Percentiles rank a stretch among this genome's conserved stretches.
Evolutionary conservation across 495 filamentous ascomycete genomes (phyloP).

Genomic region (Podospora pseudoanserina): DNA sequence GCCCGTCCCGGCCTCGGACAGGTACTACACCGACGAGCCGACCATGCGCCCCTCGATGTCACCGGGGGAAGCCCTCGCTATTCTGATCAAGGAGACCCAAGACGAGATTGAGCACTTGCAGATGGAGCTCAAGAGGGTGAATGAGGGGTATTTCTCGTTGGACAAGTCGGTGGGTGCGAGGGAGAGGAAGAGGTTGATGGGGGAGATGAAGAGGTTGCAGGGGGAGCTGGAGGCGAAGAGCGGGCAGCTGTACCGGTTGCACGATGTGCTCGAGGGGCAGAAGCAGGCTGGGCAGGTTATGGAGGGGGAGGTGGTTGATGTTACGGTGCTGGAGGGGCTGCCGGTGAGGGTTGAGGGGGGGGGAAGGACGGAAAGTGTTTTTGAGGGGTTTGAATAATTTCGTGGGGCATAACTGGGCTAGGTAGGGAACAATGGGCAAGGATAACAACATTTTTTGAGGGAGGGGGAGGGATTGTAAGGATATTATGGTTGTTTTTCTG

Average conservation of each 20-base stretch:
- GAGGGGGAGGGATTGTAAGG: too few species aligned
- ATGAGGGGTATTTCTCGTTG: conserved; percentile 60
- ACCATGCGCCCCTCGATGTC: conserved; percentile 73
- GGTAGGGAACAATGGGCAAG: too few species aligned
- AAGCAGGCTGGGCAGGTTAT: conserved; percentile 63
- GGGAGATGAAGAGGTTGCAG: conserved; percentile 61
- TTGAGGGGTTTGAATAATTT: too few species aligned
- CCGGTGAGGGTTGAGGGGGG: conserved; percentile 18
- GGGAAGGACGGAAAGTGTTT: conserved; percentile 24
- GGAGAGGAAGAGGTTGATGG: conserved; percentile 60
- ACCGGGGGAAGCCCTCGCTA: conserved; percentile 71
- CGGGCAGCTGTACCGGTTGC: conserved; percentile 84
- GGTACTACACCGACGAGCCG: conserved; percentile 59
- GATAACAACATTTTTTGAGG: too few species aligned
- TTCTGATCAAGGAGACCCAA: conserved; percentile 71
- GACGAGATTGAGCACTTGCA: conserved; percentile 84
- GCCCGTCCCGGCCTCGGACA: conserved; percentile 68
- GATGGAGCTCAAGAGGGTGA: conserved; percentile 56
- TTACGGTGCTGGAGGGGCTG: conserved; percentile 50
- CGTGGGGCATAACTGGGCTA: too few species aligned
- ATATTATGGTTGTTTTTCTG: too few species aligned
- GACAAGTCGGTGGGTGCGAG: conserved; percentile 65
- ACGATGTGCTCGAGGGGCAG: conserved; percentile 85
- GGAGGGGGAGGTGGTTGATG: conserved; percentile 62
- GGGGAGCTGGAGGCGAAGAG: conserved; percentile 69